These are phyloP conservation scores for Scenedesmus sp. DNA, from an alignment of 163 green algal species.

Conservation along the genomic window DNA sequence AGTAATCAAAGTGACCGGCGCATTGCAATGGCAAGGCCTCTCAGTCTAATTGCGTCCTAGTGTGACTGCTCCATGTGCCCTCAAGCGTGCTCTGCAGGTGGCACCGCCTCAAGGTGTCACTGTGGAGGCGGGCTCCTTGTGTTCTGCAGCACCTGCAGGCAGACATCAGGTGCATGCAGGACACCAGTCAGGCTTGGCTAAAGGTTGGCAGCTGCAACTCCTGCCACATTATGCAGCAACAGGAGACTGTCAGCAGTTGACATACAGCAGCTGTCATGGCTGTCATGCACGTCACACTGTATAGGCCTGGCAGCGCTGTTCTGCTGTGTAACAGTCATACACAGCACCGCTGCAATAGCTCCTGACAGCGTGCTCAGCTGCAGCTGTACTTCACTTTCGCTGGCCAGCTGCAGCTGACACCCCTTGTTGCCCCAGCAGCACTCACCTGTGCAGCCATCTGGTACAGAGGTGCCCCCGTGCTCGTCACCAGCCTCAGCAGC, in stretches of 20 bases:
- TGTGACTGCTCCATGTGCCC: background rate
- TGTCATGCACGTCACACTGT: too few species aligned
- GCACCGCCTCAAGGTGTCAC: background rate
- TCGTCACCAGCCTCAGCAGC: constrained; percentile 3
- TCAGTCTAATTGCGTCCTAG: background rate
- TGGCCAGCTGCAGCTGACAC: background rate
- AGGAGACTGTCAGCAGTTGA: background rate
- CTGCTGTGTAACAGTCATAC: background rate
- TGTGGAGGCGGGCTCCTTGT: background rate
- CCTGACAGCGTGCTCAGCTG: background rate
- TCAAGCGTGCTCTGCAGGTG: background rate
- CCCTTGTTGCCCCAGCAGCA: background rate
- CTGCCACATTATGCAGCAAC: too few species aligned
- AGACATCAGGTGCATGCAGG: background rate
- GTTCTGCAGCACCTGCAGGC: background rate
- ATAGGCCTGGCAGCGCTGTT: background rate
- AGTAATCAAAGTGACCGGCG: too few species aligned
- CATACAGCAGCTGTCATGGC: background rate
- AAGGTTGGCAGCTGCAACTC: background rate
- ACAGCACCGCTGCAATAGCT: too few species aligned
- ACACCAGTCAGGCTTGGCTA: background rate
- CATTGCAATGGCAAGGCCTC: background rate
- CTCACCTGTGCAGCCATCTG: background rate
- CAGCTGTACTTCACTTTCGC: background rate
- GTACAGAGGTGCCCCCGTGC: background rate